Conservation (phyloP, 768 basidiomycete species). For the Mycena kentingensis region DNA sequence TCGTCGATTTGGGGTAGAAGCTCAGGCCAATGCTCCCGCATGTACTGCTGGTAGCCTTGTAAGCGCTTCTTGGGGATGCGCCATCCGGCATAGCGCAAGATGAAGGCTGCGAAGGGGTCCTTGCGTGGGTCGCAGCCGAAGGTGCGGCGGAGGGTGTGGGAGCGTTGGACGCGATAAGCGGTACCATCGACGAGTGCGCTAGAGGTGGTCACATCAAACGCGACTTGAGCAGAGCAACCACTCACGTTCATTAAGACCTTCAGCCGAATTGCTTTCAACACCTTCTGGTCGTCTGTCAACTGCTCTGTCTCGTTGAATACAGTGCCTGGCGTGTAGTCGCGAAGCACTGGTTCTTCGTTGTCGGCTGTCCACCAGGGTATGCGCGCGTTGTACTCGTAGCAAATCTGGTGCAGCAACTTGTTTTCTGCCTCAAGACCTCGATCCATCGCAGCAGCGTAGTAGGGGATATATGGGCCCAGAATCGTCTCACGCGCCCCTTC, state of each 20-base stretch:
- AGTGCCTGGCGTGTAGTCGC: not conserved
- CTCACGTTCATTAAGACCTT: not conserved
- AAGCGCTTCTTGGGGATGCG: not conserved
- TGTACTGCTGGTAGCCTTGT: not conserved
- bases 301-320: not conserved
- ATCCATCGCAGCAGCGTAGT: slow-evolving; percentile 1
- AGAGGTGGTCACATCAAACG: too few species aligned
- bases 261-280: not conserved
- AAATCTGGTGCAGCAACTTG: not conserved
- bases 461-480: not conserved
- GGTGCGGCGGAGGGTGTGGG: not conserved
- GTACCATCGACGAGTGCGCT: slow-evolving; percentile 5
- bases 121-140: not conserved
- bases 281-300: not conserved
- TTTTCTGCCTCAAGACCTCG: not conserved
- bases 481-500: not conserved
- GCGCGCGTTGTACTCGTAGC: not conserved
- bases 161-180: slow-evolving; percentile 1
- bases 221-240: not conserved
- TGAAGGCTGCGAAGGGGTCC: not conserved
- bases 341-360: not conserved
- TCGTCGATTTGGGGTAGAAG: not conserved
- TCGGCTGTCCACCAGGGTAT: not conserved
- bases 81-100: not conserved
- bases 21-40: not conserved